Evolutionary conservation across 1,284 basidiomycete species (phyloP).

Genomic region (Trichosporon asahii): DNA sequence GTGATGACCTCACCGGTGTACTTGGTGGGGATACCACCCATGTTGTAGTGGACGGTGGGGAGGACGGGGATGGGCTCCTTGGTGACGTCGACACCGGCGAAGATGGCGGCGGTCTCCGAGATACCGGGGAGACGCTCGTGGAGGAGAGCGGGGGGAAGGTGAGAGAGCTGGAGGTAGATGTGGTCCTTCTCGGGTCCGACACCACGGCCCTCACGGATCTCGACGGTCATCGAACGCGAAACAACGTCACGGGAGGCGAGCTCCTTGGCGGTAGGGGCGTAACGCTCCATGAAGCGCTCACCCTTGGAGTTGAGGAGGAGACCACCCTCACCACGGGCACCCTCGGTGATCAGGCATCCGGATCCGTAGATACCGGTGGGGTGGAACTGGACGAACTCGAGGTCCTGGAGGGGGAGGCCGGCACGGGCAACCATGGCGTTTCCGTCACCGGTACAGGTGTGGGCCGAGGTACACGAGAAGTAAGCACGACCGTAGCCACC

Average conservation of each 20-base stretch:
- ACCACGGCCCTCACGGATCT: slow-evolving; percentile 98
- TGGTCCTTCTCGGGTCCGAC: slow-evolving; percentile 99
- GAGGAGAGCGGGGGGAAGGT: slow-evolving; percentile 91
- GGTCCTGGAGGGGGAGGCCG: slow-evolving; percentile 92
- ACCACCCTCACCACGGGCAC: slow-evolving; percentile 97
- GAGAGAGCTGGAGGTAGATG: slow-evolving; percentile 93
- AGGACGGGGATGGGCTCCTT: slow-evolving; percentile 98
- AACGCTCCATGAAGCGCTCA: slow-evolving; percentile 99
- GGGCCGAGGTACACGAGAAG: slow-evolving; percentile 98
- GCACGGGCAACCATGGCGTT: slow-evolving; percentile 98
- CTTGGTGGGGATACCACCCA: slow-evolving; percentile 99
- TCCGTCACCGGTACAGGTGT: slow-evolving; percentile 98
- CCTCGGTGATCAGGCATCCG: slow-evolving; percentile 97
- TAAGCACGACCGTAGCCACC: slow-evolving; percentile 98
- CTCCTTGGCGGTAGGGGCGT: slow-evolving; percentile 99
- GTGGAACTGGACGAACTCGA: slow-evolving; percentile 99
- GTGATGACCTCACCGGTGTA: slow-evolving; percentile 98
- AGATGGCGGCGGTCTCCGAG: slow-evolving; percentile 98
- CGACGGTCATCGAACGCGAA: slow-evolving; percentile 98
- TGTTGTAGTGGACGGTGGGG: slow-evolving; percentile 93
- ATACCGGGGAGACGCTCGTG: slow-evolving; percentile 98
- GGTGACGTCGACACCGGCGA: slow-evolving; percentile 98
- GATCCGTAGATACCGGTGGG: slow-evolving; percentile 99
- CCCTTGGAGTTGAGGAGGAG: slow-evolving; percentile 98
- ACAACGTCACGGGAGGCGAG: slow-evolving; percentile 99